Base-by-base conservation (phyloP, 2,329 filamentous ascomycete species). In the Penicillium sp. region DNA sequence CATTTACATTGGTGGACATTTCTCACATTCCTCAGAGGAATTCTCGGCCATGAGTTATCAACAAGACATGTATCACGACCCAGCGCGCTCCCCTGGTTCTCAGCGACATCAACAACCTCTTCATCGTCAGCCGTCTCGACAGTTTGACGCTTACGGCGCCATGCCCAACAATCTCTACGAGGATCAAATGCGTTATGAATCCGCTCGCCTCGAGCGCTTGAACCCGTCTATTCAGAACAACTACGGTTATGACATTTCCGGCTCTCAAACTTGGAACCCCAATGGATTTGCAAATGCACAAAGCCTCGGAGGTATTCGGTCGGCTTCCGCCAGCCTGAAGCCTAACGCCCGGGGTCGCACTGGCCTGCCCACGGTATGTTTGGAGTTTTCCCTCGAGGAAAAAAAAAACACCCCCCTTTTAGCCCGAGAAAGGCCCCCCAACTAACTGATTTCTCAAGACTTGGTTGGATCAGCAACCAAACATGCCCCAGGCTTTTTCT, bases 221-320 rank as follows among this genome's bases (percentile, higher is more conserved):
- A 83, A 81, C 64, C 79, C 82, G 63, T 83, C 79, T 67, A 80
- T 80, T 65, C 79, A 80, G 58, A 79, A 77, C 53, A 84, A 81
- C 53, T 78, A 78, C 48, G 88, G 90, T 59, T 88, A 92, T 63
- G 90, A 92, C 67, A 84, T 86, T 69, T 77, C 79, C 54, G 75
- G 77, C n/a, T 81, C 82, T n/a, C 88, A 91, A 68, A 86, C 88
- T 18, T 96, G 92, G 92, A 90, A 87, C 71, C 87, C 90, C 48
- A 84, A 83, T 66, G 87, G 85, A 44, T 89, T 91, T 60, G 85
- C 85, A 50, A 86, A 81, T 62, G 82, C 83, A 64, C 83, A 81
- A 65, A 76, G 84, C 58, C 81, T 92, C 63, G 87, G 86, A 79
- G 83, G 64, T 75, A 82, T 69, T 77, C 87, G 66, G 70, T 86